A percentile compares a stretch with the other conserved stretches of the same genome.
Evolutionary conservation across 257 asterid species (phyloP).

Genomic region (Datura wrightii): DNA sequence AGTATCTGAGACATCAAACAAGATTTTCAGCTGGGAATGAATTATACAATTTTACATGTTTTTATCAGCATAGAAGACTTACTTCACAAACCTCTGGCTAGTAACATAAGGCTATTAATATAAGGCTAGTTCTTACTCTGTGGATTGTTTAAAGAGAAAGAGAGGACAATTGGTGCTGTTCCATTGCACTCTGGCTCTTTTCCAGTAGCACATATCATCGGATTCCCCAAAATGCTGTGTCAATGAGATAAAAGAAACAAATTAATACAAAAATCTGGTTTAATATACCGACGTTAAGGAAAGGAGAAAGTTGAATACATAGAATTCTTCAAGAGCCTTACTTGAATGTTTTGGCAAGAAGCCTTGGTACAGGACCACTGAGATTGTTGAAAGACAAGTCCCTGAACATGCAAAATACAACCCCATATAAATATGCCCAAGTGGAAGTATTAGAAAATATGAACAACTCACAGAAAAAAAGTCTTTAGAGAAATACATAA

Average conservation of each 20-base stretch:
- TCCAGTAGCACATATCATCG: slow-evolving; percentile 86
- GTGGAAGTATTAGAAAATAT: not conserved
- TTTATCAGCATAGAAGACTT: not conserved
- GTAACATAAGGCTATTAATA: not conserved
- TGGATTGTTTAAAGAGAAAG: slow-evolving; percentile 56
- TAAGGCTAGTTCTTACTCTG: slow-evolving; percentile 53
- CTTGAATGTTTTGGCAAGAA: slow-evolving; percentile 86
- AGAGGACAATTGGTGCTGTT: slow-evolving; percentile 66
- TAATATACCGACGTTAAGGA: not conserved
- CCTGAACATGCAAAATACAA: slow-evolving; percentile 48
- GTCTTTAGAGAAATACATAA: slow-evolving; percentile 58
- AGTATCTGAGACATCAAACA: slow-evolving; percentile 39
- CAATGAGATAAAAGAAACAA: not conserved
- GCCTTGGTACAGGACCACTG: slow-evolving; percentile 83
- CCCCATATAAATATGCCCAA: slow-evolving; percentile 4
- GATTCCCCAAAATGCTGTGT: slow-evolving; percentile 80
- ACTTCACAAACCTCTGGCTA: not conserved
- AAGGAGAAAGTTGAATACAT: not conserved
- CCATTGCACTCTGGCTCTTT: slow-evolving; percentile 83
- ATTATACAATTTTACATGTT: not conserved
- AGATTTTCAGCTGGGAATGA: not conserved
- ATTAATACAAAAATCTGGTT: not conserved
- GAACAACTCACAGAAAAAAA: slow-evolving; percentile 16
- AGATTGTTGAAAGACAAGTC: slow-evolving; percentile 92
- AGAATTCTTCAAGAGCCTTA: slow-evolving; percentile 37